These are phyloP conservation scores for Triticum turgidum DNA, from an alignment of 176 grass and related monocot genomes.

Conservation along the genomic window DNA sequence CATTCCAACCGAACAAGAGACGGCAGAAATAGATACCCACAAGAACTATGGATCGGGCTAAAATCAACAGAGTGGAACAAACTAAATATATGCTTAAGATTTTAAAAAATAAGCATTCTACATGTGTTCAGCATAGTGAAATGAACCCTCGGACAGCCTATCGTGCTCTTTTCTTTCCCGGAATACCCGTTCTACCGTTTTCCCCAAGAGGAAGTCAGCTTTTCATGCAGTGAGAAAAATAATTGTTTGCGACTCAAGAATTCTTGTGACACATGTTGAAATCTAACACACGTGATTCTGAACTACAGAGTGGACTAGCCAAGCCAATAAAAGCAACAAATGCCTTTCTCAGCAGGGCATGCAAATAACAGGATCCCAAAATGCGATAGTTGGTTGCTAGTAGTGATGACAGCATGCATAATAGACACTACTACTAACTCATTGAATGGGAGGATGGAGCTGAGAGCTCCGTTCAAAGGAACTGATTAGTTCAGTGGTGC, in stretches of 20 bases:
- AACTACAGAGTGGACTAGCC: too few relatives aligned
- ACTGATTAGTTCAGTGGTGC: background rate
- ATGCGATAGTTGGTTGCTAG: background rate
- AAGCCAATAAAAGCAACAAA: background rate
- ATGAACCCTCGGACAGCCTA: too few relatives aligned
- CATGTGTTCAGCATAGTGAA: background rate
- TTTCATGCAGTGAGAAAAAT: background rate
- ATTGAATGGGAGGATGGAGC: conserved; percentile 6
- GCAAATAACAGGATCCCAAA: background rate
- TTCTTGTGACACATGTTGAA: background rate
- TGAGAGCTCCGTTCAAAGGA: background rate
- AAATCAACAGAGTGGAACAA: background rate
- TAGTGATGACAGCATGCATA: background rate
- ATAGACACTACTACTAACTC: background rate
- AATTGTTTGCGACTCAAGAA: background rate
- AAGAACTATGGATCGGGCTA: background rate
- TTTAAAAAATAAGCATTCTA: background rate
- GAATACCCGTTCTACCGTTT: background rate
- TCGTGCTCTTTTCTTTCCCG: background rate
- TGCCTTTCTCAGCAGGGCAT: background rate
- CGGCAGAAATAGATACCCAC: background rate
- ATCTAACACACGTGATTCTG: background rate
- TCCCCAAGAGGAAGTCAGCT: background rate
- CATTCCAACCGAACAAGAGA: background rate
- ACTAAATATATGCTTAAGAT: background rate